A percentile compares a stretch with the other conserved stretches of the same genome.
Evolutionary conservation across 306 rosid genomes (phyloP).

Genomic region (Cucurbita moschata): DNA sequence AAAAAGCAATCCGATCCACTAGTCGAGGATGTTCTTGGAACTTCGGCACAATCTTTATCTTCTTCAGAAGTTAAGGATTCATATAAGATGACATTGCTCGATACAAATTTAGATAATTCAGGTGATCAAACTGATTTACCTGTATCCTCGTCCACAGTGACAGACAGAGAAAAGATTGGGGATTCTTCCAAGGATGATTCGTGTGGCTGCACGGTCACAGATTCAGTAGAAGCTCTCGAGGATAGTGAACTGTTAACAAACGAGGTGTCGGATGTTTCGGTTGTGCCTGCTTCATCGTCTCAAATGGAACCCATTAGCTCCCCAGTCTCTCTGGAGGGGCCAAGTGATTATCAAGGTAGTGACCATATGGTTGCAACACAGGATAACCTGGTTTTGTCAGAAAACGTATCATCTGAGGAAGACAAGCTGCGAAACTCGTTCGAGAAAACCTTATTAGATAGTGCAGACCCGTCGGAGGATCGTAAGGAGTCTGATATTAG

Average conservation of each 20-base stretch:
- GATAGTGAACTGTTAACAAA: neutral
- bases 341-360: neutral
- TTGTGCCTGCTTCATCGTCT: neutral
- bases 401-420: neutral
- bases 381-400: neutral
- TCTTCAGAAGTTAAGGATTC: neutral
- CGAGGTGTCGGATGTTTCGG: neutral
- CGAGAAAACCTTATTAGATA: neutral
- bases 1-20: too few species aligned
- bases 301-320: neutral
- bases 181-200: neutral
- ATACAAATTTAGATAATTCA: neutral
- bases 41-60: neutral
- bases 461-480: constrained; percentile 9
- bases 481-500: constrained; percentile 1
- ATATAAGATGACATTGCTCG: neutral
- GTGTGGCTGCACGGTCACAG: neutral
- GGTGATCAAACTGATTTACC: neutral
- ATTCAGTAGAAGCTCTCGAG: neutral
- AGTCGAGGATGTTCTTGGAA: neutral
- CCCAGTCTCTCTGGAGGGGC: neutral
- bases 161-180: neutral
- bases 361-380: constrained; percentile 5
- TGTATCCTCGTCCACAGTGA: neutral
- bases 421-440: constrained; percentile 6